A percentile compares a stretch with the other conserved stretches of the same genome.
Conservation (phyloP, 148 eudicot species). For the Fallopia convolvulus region DNA sequence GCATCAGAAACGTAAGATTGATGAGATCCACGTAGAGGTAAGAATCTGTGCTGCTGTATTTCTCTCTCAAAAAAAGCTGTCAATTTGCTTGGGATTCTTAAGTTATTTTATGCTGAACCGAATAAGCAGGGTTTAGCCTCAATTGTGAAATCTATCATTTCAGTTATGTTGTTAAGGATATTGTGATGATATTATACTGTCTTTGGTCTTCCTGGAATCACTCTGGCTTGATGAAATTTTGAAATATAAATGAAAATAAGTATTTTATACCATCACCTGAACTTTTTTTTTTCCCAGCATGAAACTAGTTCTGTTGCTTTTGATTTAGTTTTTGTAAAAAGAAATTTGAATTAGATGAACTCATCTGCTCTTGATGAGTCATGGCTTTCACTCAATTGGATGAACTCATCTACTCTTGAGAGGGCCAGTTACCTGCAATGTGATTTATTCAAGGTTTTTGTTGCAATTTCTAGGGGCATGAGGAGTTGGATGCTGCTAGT, state of each 20-base stretch:
- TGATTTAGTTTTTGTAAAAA: neutral
- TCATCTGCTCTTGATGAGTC: neutral
- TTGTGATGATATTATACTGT: neutral
- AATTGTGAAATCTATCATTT: neutral
- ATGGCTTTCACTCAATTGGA: neutral
- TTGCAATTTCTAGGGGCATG: slow-evolving; percentile 58
- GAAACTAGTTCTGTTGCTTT: neutral
- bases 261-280: neutral
- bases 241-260: neutral
- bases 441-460: neutral
- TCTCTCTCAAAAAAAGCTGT: neutral
- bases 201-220: neutral
- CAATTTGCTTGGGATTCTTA: neutral
- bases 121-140: neutral
- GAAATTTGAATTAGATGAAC: neutral
- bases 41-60: neutral
- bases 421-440: neutral
- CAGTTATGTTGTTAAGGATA: neutral
- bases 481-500: slow-evolving; percentile 99
- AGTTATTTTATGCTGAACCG: neutral
- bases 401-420: neutral
- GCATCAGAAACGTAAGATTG: slow-evolving; percentile 96
- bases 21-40: slow-evolving; percentile 96
- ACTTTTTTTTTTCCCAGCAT: neutral
- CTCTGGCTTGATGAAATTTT: neutral